These are phyloP conservation scores for Flaveria sonorensis DNA, from an alignment of 129 eudicot genomes.

Conservation along the genomic window DNA sequence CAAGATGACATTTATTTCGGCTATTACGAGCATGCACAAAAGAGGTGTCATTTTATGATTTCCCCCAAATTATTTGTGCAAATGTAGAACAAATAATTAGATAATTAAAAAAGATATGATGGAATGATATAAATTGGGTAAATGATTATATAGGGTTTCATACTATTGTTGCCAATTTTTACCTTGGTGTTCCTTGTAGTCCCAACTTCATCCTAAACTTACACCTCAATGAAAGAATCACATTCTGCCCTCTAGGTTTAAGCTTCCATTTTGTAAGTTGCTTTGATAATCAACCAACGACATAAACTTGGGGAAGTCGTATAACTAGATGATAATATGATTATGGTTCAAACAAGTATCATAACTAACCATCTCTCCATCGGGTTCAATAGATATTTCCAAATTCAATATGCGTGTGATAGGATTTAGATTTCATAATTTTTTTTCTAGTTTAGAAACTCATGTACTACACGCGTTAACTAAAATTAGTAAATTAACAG, in stretches of 20 bases:
- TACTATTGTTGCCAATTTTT: conserved; percentile 19
- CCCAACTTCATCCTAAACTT: conserved; percentile 26
- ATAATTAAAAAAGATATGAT: neutral
- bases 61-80: neutral
- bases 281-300: conserved; percentile 16
- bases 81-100: neutral
- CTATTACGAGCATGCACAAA: conserved; percentile 41
- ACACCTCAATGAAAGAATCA: conserved; percentile 38
- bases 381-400: neutral
- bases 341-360: neutral
- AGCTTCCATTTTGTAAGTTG: conserved; percentile 24
- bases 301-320: neutral
- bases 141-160: conserved; percentile 12
- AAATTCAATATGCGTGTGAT: too few relatives aligned
- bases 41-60: conserved; percentile 29
- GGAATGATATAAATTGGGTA: neutral
- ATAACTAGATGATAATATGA: neutral
- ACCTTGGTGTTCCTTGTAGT: conserved; percentile 21
- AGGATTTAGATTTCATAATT: too few relatives aligned
- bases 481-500: too few relatives aligned
- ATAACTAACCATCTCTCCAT: neutral
- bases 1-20: conserved; percentile 53
- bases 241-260: conserved; percentile 29
- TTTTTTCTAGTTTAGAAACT: too few relatives aligned
- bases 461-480: too few relatives aligned